These are phyloP conservation scores for Cydonia oblonga DNA, from an alignment of 331 rosid species.

Conservation along the genomic window DNA sequence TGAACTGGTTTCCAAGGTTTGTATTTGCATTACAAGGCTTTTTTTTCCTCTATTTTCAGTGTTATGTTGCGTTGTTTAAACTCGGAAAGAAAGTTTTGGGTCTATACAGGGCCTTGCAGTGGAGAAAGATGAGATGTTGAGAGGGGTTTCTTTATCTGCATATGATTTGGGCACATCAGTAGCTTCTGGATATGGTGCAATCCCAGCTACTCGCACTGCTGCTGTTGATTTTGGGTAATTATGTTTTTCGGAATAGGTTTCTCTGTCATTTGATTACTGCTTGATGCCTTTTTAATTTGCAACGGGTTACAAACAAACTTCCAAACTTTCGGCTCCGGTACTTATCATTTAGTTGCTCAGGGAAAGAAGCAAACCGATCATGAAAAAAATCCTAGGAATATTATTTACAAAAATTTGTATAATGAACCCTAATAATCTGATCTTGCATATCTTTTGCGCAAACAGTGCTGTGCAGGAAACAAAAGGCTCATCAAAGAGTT, in stretches of 20 bases:
- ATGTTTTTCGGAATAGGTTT: neutral
- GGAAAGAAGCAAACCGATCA: no score
- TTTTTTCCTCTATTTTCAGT: neutral
- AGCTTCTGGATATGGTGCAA: conserved; percentile 25
- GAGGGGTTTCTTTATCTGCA: conserved; percentile 45
- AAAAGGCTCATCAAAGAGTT: conserved; percentile 61
- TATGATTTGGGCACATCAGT: conserved; percentile 34
- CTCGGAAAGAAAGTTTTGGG: conserved; percentile 13
- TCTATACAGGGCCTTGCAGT: conserved; percentile 87
- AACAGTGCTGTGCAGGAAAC: conserved; percentile 51
- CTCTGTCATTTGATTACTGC: neutral
- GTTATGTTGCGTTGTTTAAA: conserved; percentile 5
- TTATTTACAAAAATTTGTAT: neutral
- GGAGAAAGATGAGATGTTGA: conserved; percentile 46
- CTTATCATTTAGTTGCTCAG: no score
- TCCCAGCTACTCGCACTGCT: conserved; percentile 21
- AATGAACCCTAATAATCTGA: neutral
- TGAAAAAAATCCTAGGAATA: no score
- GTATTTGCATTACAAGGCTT: conserved; percentile 3
- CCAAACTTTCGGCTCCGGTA: neutral
- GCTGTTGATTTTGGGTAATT: conserved; percentile 60
- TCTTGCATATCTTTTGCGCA: conserved; percentile 4
- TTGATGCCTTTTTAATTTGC: neutral
- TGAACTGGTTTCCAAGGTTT: conserved; percentile 66
- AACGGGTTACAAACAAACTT: neutral